Evolutionary conservation across 2,329 filamentous ascomycete genomes (phyloP).

Genomic region (Pyrenochaeta sp.): DNA sequence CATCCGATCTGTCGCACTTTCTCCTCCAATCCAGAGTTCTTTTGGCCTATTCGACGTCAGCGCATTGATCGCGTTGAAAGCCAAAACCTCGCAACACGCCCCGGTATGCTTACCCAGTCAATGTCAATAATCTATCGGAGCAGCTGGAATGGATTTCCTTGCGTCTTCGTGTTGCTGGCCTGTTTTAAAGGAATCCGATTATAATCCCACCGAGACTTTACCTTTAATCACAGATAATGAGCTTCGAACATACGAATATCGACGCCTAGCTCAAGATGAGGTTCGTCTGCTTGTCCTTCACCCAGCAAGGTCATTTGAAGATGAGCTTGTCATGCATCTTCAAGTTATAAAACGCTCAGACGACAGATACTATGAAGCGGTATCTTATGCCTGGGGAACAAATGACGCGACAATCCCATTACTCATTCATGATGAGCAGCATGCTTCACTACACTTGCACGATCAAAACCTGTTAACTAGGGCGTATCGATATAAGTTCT

Average conservation of each 20-base stretch:
- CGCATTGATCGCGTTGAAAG: too few relatives aligned
- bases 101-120: background rate
- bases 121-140: background rate
- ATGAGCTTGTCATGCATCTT: conserved; percentile 1
- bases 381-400: conserved; percentile 1
- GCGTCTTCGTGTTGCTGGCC: background rate
- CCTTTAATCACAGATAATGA: background rate
- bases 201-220: background rate
- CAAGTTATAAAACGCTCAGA: background rate
- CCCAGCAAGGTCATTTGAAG: conserved; percentile 1
- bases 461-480: background rate
- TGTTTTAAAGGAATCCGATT: background rate
- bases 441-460: background rate
- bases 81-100: too few relatives aligned
- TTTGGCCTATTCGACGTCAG: background rate
- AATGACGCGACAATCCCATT: background rate
- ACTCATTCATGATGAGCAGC: background rate
- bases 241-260: background rate
- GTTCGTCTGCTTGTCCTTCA: conserved; percentile 4
- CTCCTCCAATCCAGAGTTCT: background rate
- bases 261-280: background rate
- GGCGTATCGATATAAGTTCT: background rate
- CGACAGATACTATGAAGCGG: conserved; percentile 2
- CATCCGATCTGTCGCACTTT: background rate
- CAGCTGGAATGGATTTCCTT: background rate